A percentile compares a stretch with the other conserved stretches of the same genome.
Evolutionary conservation across 2,329 filamentous ascomycete species (phyloP).

Genomic region (Fusarium guadeloupense): DNA sequence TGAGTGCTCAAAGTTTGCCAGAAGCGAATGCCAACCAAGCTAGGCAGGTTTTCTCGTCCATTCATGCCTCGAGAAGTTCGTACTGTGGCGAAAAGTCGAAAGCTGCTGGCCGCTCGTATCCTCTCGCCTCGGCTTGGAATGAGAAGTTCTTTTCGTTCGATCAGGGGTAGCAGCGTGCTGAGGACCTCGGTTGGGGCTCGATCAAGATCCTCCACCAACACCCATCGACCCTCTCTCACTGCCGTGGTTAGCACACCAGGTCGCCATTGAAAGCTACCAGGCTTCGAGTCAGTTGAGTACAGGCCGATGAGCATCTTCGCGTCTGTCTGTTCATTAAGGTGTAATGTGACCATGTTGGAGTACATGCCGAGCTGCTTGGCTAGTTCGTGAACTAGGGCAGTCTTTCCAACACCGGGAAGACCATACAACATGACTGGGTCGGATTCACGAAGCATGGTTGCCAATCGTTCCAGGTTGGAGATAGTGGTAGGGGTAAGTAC

Average conservation of each 20-base stretch:
- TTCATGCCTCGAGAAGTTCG: constrained; percentile 76
- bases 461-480: constrained; percentile 75
- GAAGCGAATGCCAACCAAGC: constrained; percentile 83
- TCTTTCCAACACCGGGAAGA: constrained; percentile 89
- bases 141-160: constrained; percentile 89
- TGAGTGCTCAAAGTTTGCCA: constrained; percentile 83
- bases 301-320: constrained; percentile 95
- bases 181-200: constrained; percentile 94
- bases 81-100: constrained; percentile 91
- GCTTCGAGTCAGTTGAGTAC: constrained; percentile 88
- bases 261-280: constrained; percentile 91
- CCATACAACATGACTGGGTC: constrained; percentile 85
- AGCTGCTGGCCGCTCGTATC: constrained; percentile 83
- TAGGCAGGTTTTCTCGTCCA: constrained; percentile 73
- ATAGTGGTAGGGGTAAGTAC: constrained; percentile 78
- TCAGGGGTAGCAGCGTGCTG: constrained; percentile 89
- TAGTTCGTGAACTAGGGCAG: constrained; percentile 82
- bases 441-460: constrained; percentile 69
- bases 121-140: constrained; percentile 90
- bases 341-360: constrained; percentile 87
- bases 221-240: constrained; percentile 93
- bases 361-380: constrained; percentile 82
- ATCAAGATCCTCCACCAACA: constrained; percentile 96
- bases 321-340: constrained; percentile 98
- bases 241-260: constrained; percentile 93